Base-by-base conservation (phyloP, 345 rosid species). In the Pugionium dolabratum region DNA sequence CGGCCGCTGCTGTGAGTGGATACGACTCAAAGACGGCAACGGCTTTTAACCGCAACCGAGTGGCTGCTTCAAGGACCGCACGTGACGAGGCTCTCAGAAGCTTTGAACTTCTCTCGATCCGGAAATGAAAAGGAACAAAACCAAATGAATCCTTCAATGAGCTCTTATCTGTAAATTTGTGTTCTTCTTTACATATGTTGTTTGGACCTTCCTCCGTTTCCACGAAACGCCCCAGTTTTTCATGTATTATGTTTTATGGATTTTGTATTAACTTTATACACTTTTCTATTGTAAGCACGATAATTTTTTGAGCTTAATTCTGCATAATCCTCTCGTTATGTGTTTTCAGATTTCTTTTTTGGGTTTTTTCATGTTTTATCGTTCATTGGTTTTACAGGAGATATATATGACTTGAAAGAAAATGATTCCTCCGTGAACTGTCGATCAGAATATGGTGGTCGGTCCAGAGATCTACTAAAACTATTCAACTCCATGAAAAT, bases 101-200 rank as follows among this genome's bases (percentile, higher is more conserved):
- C 81, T 83, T 89, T 8, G 96, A 89, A 80, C 82, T 83, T 33
- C 81, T 89, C 30, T 80, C 90, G 2, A 80, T 89, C 75, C 78
- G 87, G 71, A 82, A 86, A 52, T 81, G 70, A 79, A 39, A 72
- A n/a, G 36, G 2, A 10, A 62, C 0, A 26, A 48, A 47, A 25
- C 25, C 44, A 50, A 30, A 8, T 6, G 30, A 43, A 29, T 34
- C 8, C 18, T 7, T 30, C 37, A 59, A 7, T 35, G 30, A 33
- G 42, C 6, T 65, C 49, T 35, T 58, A 18, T 35, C 43, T 72
- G 66, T 72, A 58, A 11, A 63, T 64, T 72, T 37, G 71, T 58
- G 8, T 65, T 58, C 60, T 64, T 57, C 41, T 57, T 64, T 11
- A 57, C 40, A 42, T 11, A 35, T 64, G 48, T 71, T 64, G 59